Percentiles rank a stretch among this genome's conserved stretches.
These are phyloP conservation scores for Gymnopus androsaceus DNA, from an alignment of 1,284 basidiomycete species.

Conservation along the genomic window DNA sequence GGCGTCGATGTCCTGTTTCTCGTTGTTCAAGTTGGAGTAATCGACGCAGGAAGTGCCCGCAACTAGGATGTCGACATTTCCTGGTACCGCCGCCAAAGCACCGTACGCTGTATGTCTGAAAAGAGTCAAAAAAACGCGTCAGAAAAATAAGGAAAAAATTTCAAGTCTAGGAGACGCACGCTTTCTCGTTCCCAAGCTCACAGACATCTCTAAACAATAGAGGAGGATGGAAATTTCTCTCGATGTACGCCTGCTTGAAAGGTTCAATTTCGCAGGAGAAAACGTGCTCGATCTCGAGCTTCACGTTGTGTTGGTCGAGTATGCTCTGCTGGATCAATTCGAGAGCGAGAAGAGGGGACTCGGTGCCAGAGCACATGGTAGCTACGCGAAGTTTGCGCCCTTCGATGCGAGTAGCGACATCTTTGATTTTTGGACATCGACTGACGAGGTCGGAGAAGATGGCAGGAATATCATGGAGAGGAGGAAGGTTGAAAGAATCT, in stretches of 20 bases:
- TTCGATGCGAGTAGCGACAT: slow-evolving; percentile 69
- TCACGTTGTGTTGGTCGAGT: slow-evolving; percentile 64
- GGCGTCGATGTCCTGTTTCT: slow-evolving; percentile 86
- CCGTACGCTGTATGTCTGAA: slow-evolving; percentile 89
- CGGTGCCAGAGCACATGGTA: slow-evolving; percentile 97
- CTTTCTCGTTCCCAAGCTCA: slow-evolving; percentile 78
- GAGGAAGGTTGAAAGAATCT: slow-evolving; percentile 61
- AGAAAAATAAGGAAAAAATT: background rate
- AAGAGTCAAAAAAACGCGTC: slow-evolving; percentile 18
- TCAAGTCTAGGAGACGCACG: slow-evolving; percentile 55
- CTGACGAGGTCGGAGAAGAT: slow-evolving; percentile 87
- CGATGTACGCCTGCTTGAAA: slow-evolving; percentile 98
- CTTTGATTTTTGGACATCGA: slow-evolving; percentile 68
- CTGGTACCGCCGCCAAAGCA: slow-evolving; percentile 82
- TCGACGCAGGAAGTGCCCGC: slow-evolving; percentile 97
- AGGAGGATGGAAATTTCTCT: slow-evolving; percentile 91
- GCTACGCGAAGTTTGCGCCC: slow-evolving; percentile 90
- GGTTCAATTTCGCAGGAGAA: slow-evolving; percentile 98
- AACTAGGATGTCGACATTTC: slow-evolving; percentile 87
- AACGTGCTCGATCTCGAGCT: slow-evolving; percentile 84
- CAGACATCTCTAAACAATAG: slow-evolving; percentile 93
- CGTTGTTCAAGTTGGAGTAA: slow-evolving; percentile 93
- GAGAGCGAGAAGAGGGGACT: slow-evolving; percentile 89
- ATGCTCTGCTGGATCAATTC: slow-evolving; percentile 81
- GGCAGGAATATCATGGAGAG: slow-evolving; percentile 78